Percentiles rank a stretch among this genome's conserved stretches.
phyloP scores from a whole-genome alignment of 2,329 filamentous ascomycete genomes.

The Celoporthe dispersa region DNA sequence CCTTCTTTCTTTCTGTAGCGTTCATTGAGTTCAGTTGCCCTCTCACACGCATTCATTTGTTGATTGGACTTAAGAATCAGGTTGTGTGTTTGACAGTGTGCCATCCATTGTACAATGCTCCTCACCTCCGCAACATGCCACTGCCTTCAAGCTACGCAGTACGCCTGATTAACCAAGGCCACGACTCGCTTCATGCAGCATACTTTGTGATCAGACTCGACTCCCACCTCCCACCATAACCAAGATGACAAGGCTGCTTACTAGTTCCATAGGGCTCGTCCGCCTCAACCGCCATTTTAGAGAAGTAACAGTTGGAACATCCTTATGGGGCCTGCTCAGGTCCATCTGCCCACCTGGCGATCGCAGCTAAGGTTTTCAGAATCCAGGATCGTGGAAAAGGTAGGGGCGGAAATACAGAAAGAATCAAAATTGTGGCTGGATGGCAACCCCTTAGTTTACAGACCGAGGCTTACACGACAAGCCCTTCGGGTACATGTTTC shows the following conservation, averaged over 20 bases:
- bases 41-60: no score
- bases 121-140: not conserved
- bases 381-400: not conserved
- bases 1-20: no score
- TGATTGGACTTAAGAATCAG: not conserved
- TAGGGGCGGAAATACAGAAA: not conserved
- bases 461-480: not conserved
- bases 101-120: not conserved
- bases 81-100: not conserved
- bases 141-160: not conserved
- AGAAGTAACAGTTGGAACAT: not conserved
- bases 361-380: not conserved
- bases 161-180: not conserved
- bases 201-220: not conserved
- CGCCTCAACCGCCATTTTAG: not conserved
- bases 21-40: no score
- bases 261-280: not conserved
- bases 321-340: not conserved
- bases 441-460: not conserved
- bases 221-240: no score
- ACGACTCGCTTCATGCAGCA: not conserved
- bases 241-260: not conserved
- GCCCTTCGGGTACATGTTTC: not conserved
- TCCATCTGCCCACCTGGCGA: not conserved
- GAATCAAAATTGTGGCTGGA: not conserved